These are phyloP conservation scores for Geranium rotundifolium DNA, from an alignment of 345 rosid genomes.

Conservation along the genomic window DNA sequence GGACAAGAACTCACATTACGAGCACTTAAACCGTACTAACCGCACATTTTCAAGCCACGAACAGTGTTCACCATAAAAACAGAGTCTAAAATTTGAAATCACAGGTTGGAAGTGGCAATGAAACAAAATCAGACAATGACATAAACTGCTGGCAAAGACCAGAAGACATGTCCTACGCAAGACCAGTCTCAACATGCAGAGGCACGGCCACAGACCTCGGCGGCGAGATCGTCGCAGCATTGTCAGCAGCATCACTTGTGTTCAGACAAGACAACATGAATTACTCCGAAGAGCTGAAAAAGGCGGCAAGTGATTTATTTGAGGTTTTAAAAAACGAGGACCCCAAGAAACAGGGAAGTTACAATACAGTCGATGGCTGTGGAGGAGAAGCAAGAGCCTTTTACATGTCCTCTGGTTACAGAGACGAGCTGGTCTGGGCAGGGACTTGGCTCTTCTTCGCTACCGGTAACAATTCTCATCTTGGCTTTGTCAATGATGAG, in stretches of 20 bases:
- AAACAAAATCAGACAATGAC: constrained; percentile 19
- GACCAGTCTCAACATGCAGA: constrained; percentile 35
- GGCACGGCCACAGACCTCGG: constrained; percentile 38
- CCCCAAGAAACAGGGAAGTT: constrained; percentile 16
- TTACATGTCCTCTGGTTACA: constrained; percentile 40
- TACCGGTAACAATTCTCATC: constrained; percentile 40
- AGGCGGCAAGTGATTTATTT: constrained; percentile 28
- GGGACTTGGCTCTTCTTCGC: constrained; percentile 54
- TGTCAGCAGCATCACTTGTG: constrained; percentile 50
- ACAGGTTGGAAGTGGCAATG: constrained; percentile 41
- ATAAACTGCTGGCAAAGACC: constrained; percentile 59
- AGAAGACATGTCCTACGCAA: constrained; percentile 43
- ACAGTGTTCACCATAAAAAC: too few species aligned
- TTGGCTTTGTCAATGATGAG: constrained; percentile 25
- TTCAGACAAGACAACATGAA: constrained; percentile 26
- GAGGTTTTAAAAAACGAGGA: constrained; percentile 18
- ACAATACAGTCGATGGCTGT: constrained; percentile 24
- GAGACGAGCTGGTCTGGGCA: constrained; percentile 50
- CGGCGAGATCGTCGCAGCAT: constrained; percentile 44
- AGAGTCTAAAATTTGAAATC: not conserved
- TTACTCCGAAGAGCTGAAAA: constrained; percentile 21
- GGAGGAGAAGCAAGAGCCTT: constrained; percentile 35
- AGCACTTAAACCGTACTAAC: too few species aligned
- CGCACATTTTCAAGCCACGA: too few species aligned
- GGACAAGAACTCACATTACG: too few species aligned